A percentile compares a stretch with the other conserved stretches of the same genome.
phyloP scores from a whole-genome alignment of 768 basidiomycete species.

The Russula olivacea region DNA sequence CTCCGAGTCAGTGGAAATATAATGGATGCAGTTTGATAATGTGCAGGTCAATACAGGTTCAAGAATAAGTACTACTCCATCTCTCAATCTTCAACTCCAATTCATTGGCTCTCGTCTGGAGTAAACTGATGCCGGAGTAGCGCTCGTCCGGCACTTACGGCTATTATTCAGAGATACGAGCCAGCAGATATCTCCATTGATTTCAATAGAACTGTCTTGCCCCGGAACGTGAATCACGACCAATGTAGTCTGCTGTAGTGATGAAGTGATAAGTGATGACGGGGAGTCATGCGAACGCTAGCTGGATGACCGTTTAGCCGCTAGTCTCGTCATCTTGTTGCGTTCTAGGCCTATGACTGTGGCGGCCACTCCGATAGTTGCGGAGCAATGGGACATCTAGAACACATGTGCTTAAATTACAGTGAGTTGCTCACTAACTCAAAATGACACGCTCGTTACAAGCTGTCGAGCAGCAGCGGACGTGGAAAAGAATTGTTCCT shows the following conservation, averaged over 20 bases:
- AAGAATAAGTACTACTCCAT: not conserved
- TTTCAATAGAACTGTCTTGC: not conserved
- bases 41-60: not conserved
- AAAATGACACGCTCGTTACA: not conserved
- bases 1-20: too few relatives aligned
- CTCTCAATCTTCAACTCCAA: not conserved
- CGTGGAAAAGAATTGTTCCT: not conserved
- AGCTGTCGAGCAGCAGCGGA: not conserved
- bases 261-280: conserved; percentile 30
- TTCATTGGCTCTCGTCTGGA: not conserved
- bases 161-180: not conserved
- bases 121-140: not conserved
- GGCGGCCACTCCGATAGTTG: not conserved
- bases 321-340: not conserved
- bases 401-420: not conserved
- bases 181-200: not conserved
- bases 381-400: not conserved
- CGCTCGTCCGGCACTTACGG: not conserved
- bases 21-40: too few relatives aligned
- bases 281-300: conserved; percentile 37
- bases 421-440: not conserved
- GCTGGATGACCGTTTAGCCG: not conserved
- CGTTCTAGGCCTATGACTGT: not conserved
- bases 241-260: not conserved
- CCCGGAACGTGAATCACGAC: not conserved